Evolutionary conservation across 768 basidiomycete species (phyloP).

Genomic region (Amanita exitialis): DNA sequence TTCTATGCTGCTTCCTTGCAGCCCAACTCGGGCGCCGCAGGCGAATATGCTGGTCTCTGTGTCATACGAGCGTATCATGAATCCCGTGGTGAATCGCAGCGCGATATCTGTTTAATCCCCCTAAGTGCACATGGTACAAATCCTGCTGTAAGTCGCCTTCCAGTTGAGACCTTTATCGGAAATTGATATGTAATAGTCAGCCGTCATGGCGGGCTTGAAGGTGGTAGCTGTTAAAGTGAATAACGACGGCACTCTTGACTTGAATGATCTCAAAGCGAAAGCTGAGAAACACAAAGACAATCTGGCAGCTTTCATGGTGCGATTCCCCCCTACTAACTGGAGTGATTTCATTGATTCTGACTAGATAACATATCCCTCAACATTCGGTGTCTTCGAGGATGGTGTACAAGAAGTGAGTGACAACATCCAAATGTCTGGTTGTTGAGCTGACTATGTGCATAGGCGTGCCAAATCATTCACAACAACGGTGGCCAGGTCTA

Average conservation of each 20-base stretch:
- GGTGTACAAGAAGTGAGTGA: conserved; percentile 63
- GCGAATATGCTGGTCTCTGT: conserved; percentile 93
- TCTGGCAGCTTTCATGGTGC: conserved; percentile 91
- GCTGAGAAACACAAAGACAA: conserved; percentile 87
- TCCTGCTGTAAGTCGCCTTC: conserved; percentile 63
- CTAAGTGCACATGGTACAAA: conserved; percentile 97
- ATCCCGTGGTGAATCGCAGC: conserved; percentile 73
- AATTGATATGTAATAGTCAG: conserved; percentile 48
- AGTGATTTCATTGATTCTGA: background rate
- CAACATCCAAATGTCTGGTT: background rate
- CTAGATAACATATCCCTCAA: conserved; percentile 94
- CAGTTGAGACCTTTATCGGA: conserved; percentile 5
- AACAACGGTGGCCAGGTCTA: conserved; percentile 96
- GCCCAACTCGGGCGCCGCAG: conserved; percentile 97
- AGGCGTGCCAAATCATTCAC: conserved; percentile 92
- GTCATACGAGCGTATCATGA: conserved; percentile 94
- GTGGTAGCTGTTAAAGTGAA: conserved; percentile 93
- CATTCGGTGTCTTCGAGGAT: conserved; percentile 95
- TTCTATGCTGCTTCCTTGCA: conserved; percentile 95
- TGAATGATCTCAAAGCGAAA: conserved; percentile 76
- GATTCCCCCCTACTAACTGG: background rate
- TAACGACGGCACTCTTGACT: conserved; percentile 80
- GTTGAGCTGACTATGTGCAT: conserved; percentile 4
- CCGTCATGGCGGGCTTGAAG: conserved; percentile 94
- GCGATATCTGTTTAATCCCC: conserved; percentile 90